Evolutionary conservation across 202 grass and related monocot species (phyloP).

Genomic region (Eragrostis tef): DNA sequence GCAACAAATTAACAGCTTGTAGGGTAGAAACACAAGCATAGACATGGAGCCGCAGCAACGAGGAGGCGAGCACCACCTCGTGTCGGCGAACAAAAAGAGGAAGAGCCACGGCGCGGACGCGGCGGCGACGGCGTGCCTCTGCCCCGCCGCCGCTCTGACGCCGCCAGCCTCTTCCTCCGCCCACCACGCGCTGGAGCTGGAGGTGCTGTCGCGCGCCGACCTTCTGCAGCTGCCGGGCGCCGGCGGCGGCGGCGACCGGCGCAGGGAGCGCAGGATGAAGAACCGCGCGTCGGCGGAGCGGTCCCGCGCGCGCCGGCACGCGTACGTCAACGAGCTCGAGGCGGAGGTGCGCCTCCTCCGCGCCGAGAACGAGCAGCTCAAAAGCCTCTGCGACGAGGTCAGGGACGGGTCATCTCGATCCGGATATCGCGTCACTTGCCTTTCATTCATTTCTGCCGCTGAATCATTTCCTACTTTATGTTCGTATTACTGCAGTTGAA

Average conservation of each 20-base stretch:
- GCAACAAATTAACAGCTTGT: too few relatives aligned
- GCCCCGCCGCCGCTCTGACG: neutral
- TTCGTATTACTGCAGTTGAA: neutral
- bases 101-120: neutral
- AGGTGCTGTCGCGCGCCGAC: conserved; percentile 33
- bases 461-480: neutral
- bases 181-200: conserved; percentile 52
- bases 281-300: conserved; percentile 69
- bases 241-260: conserved; percentile 31
- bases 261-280: conserved; percentile 60
- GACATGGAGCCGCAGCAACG: conserved; percentile 2
- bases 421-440: neutral
- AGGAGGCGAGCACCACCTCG: neutral
- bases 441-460: neutral
- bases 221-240: conserved; percentile 3
- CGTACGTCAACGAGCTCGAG: conserved; percentile 57
- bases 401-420: too few relatives aligned
- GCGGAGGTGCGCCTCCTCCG: conserved; percentile 47
- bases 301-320: conserved; percentile 62
- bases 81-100: neutral
- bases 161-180: neutral
- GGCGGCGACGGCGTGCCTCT: neutral
- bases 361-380: conserved; percentile 49
- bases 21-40: too few relatives aligned
- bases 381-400: conserved; percentile 45